A percentile compares a stretch with the other conserved stretches of the same genome.
Conservation (phyloP, 352 stramenopile genomes). For the Pythium grandisporangium region DNA sequence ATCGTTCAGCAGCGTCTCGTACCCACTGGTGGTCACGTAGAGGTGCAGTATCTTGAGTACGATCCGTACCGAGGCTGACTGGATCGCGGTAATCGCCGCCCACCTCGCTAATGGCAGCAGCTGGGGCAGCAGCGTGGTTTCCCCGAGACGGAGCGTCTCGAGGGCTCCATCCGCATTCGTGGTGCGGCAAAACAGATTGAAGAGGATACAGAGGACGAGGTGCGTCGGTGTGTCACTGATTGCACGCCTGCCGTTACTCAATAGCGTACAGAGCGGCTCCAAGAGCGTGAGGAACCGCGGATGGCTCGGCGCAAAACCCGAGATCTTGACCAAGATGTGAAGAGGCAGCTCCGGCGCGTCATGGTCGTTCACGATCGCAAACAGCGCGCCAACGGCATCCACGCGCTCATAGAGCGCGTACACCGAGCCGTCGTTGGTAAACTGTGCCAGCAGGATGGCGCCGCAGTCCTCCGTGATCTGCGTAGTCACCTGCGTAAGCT, state of each 20-base stretch:
- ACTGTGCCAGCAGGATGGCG: conserved; percentile 35
- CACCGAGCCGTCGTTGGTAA: conserved; percentile 29
- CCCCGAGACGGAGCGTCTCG: conserved; percentile 12
- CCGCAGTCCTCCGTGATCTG: conserved; percentile 33
- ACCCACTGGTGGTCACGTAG: conserved; percentile 19
- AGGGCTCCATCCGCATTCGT: conserved; percentile 1
- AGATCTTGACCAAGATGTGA: conserved; percentile 37
- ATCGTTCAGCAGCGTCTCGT: conserved; percentile 36
- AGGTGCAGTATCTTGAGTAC: conserved; percentile 45
- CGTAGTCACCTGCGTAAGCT: conserved; percentile 2
- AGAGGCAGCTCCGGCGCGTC: conserved; percentile 30
- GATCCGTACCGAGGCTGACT: conserved; percentile 22
- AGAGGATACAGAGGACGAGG: conserved; percentile 42
- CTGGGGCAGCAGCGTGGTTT: conserved; percentile 30
- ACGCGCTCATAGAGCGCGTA: conserved; percentile 37
- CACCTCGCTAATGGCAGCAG: conserved; percentile 48
- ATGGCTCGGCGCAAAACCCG: conserved; percentile 21
- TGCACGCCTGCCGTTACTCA: background rate
- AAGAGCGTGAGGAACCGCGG: conserved; percentile 27
- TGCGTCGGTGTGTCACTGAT: conserved; percentile 11
- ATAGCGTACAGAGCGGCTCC: conserved; percentile 10
- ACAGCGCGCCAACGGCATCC: conserved; percentile 33
- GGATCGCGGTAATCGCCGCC: conserved; percentile 22
- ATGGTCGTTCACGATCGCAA: conserved; percentile 25
- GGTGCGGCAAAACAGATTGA: conserved; percentile 45